Conservation (phyloP, 1,284 basidiomycete genomes). For the Trichosporon ovoides region DNA sequence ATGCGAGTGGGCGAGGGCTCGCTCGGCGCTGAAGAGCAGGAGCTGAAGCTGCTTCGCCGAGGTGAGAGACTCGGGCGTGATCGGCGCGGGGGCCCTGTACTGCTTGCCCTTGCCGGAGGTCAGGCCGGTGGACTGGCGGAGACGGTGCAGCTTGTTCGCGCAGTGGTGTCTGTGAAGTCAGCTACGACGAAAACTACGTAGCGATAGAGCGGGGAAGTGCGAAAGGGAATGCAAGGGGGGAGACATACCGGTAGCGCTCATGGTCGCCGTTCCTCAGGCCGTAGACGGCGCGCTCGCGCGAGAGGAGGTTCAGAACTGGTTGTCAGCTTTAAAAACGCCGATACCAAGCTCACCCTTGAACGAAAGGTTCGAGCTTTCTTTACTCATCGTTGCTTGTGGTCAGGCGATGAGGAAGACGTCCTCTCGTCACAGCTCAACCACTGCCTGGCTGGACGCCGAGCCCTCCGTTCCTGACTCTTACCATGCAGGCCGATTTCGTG, state of each 20-base stretch:
- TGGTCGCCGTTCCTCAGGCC: constrained; percentile 85
- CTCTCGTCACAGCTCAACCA: too few relatives aligned
- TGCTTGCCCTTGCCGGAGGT: constrained; percentile 84
- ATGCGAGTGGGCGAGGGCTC: constrained; percentile 86
- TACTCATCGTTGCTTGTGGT: neutral
- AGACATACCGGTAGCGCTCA: constrained; percentile 66
- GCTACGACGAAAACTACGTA: too few relatives aligned
- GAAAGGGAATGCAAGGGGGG: neutral
- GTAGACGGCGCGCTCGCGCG: constrained; percentile 76
- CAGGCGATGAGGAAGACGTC: neutral
- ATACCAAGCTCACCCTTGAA: constrained; percentile 32
- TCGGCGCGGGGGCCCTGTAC: constrained; percentile 71
- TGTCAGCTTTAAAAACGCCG: constrained; percentile 2
- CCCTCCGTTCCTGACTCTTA: too few relatives aligned
- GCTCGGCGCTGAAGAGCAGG: constrained; percentile 79
- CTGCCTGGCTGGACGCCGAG: too few relatives aligned
- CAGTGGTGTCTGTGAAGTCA: constrained; percentile 69
- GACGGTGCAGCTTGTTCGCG: constrained; percentile 78
- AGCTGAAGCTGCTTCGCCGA: constrained; percentile 60
- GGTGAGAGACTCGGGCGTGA: constrained; percentile 62
- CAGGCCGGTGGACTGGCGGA: constrained; percentile 73
- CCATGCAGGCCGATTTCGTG: too few relatives aligned
- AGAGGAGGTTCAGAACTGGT: constrained; percentile 55
- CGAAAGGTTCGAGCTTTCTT: constrained; percentile 27
- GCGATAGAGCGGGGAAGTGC: too few relatives aligned